phyloP scores from a whole-genome alignment of 495 filamentous ascomycete genomes.

The Penicillium simplicissimum region DNA sequence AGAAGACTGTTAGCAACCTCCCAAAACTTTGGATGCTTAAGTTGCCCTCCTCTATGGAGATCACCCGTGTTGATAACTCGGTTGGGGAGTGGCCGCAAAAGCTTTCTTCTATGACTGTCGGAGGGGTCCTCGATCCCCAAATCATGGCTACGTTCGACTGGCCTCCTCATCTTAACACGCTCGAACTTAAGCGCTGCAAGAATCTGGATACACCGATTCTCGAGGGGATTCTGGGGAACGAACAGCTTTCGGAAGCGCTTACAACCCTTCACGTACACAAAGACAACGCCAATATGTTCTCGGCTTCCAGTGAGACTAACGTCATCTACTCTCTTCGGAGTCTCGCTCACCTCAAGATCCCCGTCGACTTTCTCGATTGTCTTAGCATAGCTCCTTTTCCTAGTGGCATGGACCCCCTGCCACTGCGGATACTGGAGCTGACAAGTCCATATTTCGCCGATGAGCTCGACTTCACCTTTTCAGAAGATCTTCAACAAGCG shows the following conservation, averaged over 20 bases:
- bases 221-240: neutral
- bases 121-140: neutral
- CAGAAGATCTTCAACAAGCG: neutral
- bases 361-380: neutral
- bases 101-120: neutral
- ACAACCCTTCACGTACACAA: neutral
- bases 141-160: neutral
- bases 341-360: neutral
- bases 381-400: neutral
- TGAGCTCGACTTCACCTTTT: neutral
- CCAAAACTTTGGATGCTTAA: conserved; percentile 49
- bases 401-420: neutral
- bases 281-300: neutral
- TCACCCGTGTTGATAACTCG: conserved; percentile 22
- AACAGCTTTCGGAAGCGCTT: neutral
- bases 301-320: neutral
- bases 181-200: neutral
- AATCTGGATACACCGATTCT: neutral
- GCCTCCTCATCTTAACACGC: neutral
- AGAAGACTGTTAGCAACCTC: conserved; percentile 54
- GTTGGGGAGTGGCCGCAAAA: conserved; percentile 8
- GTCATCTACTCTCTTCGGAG: neutral
- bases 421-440: neutral
- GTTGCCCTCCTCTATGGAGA: conserved; percentile 53
- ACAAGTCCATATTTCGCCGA: neutral